Evolutionary conservation across 2,329 filamentous ascomycete species (phyloP).

Genomic region (Neopestalotiopsis sp.): DNA sequence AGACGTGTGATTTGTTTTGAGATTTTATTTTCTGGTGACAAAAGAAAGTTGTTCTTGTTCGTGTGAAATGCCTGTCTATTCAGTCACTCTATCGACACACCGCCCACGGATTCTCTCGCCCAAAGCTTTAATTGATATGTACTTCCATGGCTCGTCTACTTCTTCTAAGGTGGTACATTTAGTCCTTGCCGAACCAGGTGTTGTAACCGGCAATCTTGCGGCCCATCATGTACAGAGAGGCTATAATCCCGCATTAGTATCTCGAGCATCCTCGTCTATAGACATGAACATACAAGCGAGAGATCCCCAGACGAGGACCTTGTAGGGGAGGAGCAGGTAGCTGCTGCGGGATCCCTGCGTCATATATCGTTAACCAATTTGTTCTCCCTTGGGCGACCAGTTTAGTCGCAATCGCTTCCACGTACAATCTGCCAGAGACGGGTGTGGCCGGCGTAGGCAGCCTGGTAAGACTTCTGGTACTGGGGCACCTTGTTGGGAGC

Average conservation of each 20-base stretch:
- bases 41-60: conserved; percentile 16
- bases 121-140: conserved; percentile 8
- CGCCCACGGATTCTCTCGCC: conserved; percentile 11
- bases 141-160: background rate
- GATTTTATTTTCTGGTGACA: conserved; percentile 1
- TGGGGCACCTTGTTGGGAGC: conserved; percentile 78
- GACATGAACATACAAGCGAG: conserved; percentile 60
- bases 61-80: conserved; percentile 24
- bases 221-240: conserved; percentile 72
- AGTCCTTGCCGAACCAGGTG: conserved; percentile 72
- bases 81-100: conserved; percentile 23
- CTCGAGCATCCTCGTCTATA: background rate
- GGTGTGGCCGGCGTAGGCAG: conserved; percentile 70
- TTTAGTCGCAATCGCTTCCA: conserved; percentile 27
- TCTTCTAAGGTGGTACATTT: conserved; percentile 30
- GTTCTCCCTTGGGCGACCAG: background rate
- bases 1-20: background rate
- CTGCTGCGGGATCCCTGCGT: conserved; percentile 68
- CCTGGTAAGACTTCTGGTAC: conserved; percentile 78
- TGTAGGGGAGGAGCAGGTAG: conserved; percentile 72
- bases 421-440: conserved; percentile 82
- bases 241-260: conserved; percentile 40
- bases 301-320: conserved; percentile 66
- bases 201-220: conserved; percentile 80
- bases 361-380: conserved; percentile 32